Evolutionary conservation across 768 basidiomycete species (phyloP).

Genomic region (Lactarius vividus): DNA sequence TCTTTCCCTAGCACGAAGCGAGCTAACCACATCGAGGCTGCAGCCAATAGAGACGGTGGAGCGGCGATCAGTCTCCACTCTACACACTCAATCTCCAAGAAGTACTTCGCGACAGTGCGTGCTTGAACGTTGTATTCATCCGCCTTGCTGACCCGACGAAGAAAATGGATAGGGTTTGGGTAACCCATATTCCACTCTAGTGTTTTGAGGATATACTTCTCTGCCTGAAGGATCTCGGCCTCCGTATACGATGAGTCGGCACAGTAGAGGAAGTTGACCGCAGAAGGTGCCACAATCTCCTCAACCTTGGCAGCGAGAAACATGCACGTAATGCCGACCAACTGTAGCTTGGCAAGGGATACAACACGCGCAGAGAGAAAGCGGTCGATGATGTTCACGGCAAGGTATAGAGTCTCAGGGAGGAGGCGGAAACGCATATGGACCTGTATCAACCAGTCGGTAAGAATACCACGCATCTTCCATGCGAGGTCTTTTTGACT

Average conservation of each 20-base stretch:
- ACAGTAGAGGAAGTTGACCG: constrained; percentile 74
- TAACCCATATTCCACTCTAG: constrained; percentile 83
- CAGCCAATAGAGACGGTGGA: constrained; percentile 77
- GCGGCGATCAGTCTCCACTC: constrained; percentile 76
- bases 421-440: constrained; percentile 83
- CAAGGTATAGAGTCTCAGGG: constrained; percentile 89
- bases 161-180: constrained; percentile 87
- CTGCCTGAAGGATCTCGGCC: constrained; percentile 83
- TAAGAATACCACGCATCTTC: constrained; percentile 85
- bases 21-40: constrained; percentile 84
- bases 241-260: constrained; percentile 74
- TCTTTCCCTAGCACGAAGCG: constrained; percentile 73
- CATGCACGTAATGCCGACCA: constrained; percentile 85
- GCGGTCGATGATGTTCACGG: constrained; percentile 76
- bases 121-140: constrained; percentile 86
- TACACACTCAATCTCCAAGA: constrained; percentile 81
- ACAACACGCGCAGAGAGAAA: constrained; percentile 59
- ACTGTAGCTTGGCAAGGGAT: constrained; percentile 60
- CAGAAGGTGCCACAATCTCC: constrained; percentile 86
- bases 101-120: constrained; percentile 86
- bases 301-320: constrained; percentile 91
- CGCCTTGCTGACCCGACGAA: constrained; percentile 88
- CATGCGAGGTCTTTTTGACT: constrained; percentile 80
- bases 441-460: constrained; percentile 93
- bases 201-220: constrained; percentile 83